Base-by-base conservation (phyloP, 2,329 filamentous ascomycete species). In the Verticillium klebahnii region DNA sequence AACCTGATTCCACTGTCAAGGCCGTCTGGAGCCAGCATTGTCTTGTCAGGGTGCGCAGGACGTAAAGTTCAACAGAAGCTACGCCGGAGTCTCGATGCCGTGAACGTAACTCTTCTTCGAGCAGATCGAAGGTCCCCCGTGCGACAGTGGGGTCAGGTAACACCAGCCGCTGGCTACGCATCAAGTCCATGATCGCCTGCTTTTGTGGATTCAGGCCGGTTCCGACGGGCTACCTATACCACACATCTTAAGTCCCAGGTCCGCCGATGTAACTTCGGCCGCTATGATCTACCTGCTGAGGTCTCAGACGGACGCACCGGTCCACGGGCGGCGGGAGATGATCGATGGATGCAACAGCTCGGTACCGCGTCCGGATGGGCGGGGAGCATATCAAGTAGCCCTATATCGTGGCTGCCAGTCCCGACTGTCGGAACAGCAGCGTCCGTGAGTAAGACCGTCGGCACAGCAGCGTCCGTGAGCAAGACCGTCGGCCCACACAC, bases 161-260 rank as follows among this genome's bases (percentile, higher is more conserved):
- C 45, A 50, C 8, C 56, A 36, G 36, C 60, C 40, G 45, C 59
- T 37, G 40, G 14, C 58, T 5, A 31, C 11, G 52, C 61, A 58
- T 56, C 61, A 58, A 56, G 55, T 61, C 45, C 61, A 23, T 61
- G 59, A 63, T 55, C 62, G 62, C 58, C 56, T 39, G 32, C 37
- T 61, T 59, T 55, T 50, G 45, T 50, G 45, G 45, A 50, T 7
- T 23, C 29, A 50, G 45, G 11, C 8, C 9, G 45, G n/a, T n/a
- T 50, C 11, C 9, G 19, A 50, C 23, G 29, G 29, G 29, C 29
- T n/a, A 50, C n/a, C n/a, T 50, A 50, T 50, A 25, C 45, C 45
- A 25, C 45, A 50, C 45, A 15, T 50, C 45, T 25, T 50, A 50
- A 25, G 45, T 45, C 45, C n/a, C 19, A 25, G 8, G 17, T 23